phyloP scores from a whole-genome alignment of 306 rosid genomes.

The Vigna reflexopilosa region DNA sequence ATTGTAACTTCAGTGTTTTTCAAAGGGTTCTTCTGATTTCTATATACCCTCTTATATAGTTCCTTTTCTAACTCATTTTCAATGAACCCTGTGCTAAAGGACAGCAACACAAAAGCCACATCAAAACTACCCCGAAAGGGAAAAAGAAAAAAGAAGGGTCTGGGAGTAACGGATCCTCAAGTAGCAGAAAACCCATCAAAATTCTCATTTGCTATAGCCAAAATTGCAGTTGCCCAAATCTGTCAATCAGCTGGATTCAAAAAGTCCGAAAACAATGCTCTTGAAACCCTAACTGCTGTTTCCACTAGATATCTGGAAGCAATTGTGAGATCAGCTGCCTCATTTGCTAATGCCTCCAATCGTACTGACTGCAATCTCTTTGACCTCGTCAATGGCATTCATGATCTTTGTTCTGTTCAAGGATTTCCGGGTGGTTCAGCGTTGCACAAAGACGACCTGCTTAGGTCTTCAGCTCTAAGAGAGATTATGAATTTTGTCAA shows the following conservation, averaged over 20 bases:
- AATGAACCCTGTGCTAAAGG: constrained; percentile 45
- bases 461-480: constrained; percentile 55
- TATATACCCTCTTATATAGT: constrained; percentile 5
- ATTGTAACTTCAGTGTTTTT: constrained; percentile 22
- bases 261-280: constrained; percentile 50
- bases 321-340: constrained; percentile 56
- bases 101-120: constrained; percentile 19
- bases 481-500: constrained; percentile 56
- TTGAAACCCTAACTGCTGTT: constrained; percentile 66
- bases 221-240: constrained; percentile 73
- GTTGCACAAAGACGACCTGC: constrained; percentile 43
- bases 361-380: constrained; percentile 68
- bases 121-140: constrained; percentile 36
- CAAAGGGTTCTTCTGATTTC: constrained; percentile 34
- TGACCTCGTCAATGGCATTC: constrained; percentile 71
- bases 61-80: background rate
- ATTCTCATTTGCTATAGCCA: constrained; percentile 60
- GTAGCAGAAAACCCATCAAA: constrained; percentile 56
- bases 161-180: constrained; percentile 10
- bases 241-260: constrained; percentile 67
- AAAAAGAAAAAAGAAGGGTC: constrained; percentile 42
- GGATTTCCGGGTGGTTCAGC: constrained; percentile 64
- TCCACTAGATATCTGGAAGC: constrained; percentile 57
- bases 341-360: constrained; percentile 55
- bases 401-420: constrained; percentile 51